These are phyloP conservation scores for Boletus fagicola DNA, from an alignment of 768 basidiomycete genomes.

Conservation along the genomic window DNA sequence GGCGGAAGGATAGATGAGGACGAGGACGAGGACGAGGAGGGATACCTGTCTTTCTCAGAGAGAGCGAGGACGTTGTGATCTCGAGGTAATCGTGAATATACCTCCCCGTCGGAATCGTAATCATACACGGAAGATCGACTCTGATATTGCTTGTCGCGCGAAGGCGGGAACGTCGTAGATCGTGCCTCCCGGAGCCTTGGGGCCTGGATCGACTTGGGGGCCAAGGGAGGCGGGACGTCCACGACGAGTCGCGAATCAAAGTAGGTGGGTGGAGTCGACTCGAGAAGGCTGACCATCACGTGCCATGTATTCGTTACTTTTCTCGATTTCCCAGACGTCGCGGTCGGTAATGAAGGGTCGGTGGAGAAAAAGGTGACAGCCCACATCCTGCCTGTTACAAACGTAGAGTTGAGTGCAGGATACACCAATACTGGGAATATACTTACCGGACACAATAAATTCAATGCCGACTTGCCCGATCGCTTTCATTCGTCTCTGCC, in stretches of 20 bases:
- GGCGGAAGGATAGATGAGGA: background rate
- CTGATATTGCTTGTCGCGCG: background rate
- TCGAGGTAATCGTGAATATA: background rate
- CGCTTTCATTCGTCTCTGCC: slow-evolving; percentile 70
- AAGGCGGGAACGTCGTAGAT: background rate
- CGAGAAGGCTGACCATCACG: slow-evolving; percentile 40
- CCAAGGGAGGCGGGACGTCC: background rate
- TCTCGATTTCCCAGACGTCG: slow-evolving; percentile 5
- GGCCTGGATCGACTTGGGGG: background rate
- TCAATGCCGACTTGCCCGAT: slow-evolving; percentile 56
- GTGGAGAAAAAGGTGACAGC: slow-evolving; percentile 23
- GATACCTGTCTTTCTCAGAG: background rate
- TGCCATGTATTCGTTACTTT: slow-evolving; percentile 32
- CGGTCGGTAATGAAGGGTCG: background rate
- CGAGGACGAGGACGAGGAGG: background rate
- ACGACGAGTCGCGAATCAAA: slow-evolving; percentile 17
- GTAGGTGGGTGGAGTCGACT: slow-evolving; percentile 20
- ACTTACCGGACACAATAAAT: slow-evolving; percentile 51
- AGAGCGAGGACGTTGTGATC: background rate
- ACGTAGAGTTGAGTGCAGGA: background rate
- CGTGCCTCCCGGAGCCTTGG: background rate
- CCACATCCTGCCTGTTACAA: slow-evolving; percentile 25
- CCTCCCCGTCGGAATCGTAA: background rate
- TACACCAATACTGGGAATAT: background rate
- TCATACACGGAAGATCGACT: background rate